Percentiles rank a stretch among this genome's conserved stretches.
These are phyloP conservation scores for Zarea fungicola DNA, from an alignment of 2,329 filamentous ascomycete species.

Conservation along the genomic window DNA sequence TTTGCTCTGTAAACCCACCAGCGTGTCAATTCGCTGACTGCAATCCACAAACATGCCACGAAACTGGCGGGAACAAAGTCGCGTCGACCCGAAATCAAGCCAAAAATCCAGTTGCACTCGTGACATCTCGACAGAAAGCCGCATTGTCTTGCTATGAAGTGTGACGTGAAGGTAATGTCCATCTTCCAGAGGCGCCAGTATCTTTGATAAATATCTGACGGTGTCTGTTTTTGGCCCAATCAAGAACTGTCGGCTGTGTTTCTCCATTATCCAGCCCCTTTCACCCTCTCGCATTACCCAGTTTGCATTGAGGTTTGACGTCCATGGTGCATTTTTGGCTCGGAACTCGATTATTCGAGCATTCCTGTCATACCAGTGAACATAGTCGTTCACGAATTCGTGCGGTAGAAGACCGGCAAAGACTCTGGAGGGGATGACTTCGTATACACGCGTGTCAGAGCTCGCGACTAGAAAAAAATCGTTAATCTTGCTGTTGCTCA, in stretches of 20 bases:
- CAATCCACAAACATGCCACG: conserved; percentile 4
- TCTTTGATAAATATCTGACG: neutral
- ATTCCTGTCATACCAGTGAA: conserved; percentile 5
- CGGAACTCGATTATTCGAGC: neutral
- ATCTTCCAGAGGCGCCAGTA: neutral
- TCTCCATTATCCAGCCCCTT: neutral
- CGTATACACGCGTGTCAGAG: neutral
- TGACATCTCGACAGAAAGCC: neutral
- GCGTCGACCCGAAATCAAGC: neutral
- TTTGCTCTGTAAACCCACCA: conserved; percentile 4
- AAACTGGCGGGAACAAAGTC: conserved; percentile 2
- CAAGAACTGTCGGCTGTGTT: neutral
- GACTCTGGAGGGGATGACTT: neutral
- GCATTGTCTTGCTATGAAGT: neutral
- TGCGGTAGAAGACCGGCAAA: neutral
- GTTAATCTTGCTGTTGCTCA: neutral
- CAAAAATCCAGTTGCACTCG: neutral
- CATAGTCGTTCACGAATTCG: neutral
- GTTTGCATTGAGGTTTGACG: neutral
- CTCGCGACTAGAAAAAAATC: conserved; percentile 1
- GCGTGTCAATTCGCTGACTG: neutral
- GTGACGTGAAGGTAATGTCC: neutral
- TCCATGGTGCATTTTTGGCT: neutral
- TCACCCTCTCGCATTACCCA: neutral
- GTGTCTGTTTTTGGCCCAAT: neutral